A percentile compares a stretch with the other conserved stretches of the same genome.
phyloP scores from a whole-genome alignment of 2,329 filamentous ascomycete genomes.

The Calonectria pteridis region DNA sequence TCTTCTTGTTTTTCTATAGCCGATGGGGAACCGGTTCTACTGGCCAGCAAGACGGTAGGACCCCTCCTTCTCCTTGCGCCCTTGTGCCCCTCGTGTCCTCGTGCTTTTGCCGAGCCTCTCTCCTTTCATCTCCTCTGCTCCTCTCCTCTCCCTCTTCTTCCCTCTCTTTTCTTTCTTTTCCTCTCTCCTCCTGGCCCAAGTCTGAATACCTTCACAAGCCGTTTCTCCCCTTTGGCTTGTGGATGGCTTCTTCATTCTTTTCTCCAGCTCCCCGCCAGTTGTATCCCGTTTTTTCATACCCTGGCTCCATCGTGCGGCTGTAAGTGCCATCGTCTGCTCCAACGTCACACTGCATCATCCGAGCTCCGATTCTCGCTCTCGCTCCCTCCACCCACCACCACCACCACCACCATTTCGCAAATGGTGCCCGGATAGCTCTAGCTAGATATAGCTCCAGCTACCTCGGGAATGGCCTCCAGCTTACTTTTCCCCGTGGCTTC shows the following conservation, averaged over 20 bases:
- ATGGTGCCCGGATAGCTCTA: conserved; percentile 18
- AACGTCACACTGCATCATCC: conserved; percentile 28
- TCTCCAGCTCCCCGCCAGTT: conserved; percentile 1
- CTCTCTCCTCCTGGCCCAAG: background rate
- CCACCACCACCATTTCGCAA: conserved; percentile 13
- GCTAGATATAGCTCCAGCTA: conserved; percentile 12
- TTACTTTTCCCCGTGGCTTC: conserved; percentile 50
- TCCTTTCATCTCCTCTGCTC: background rate
- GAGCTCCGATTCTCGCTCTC: conserved; percentile 28
- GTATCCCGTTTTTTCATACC: background rate
- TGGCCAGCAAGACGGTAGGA: background rate
- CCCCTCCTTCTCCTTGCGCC: conserved; percentile 7
- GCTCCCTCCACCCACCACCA: conserved; percentile 6
- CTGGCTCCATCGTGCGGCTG: conserved; percentile 8
- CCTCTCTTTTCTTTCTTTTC: background rate
- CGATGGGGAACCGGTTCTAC: conserved; percentile 12
- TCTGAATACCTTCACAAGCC: conserved; percentile 21
- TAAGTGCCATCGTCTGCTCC: conserved; percentile 21
- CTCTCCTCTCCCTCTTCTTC: background rate
- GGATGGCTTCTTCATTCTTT: conserved; percentile 16
- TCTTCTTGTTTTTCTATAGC: conserved; percentile 6
- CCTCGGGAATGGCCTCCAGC: conserved; percentile 50
- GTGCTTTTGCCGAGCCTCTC: conserved; percentile 12
- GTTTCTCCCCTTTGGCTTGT: background rate
- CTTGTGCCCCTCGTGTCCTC: conserved; percentile 8